phyloP scores from a whole-genome alignment of 1,139 yeast species.

The Debaryomyces singareniensis region DNA sequence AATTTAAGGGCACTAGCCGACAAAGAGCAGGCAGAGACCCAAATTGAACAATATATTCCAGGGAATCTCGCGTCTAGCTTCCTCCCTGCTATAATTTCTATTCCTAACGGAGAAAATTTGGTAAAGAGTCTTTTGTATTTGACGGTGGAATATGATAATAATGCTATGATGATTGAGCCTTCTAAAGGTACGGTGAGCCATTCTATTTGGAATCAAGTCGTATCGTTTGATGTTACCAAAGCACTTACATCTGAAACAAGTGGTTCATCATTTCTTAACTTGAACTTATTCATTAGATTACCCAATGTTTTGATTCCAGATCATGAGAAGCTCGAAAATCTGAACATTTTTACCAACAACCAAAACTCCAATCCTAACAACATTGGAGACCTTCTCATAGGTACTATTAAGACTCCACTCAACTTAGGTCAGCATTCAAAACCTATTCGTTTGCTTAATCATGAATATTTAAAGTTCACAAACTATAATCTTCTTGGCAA shows the following conservation, averaged over 20 bases:
- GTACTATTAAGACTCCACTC: conserved; percentile 38
- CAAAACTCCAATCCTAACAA: conserved; percentile 9
- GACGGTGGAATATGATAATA: conserved; percentile 73
- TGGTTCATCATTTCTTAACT: conserved; percentile 45
- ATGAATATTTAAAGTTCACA: conserved; percentile 39
- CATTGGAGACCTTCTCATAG: conserved; percentile 38
- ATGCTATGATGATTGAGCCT: conserved; percentile 79
- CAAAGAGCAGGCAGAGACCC: conserved; percentile 5
- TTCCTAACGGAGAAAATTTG: conserved; percentile 43
- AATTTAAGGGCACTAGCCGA: conserved; percentile 20
- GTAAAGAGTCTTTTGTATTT: conserved; percentile 59
- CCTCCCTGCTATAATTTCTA: conserved; percentile 62
- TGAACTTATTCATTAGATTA: conserved; percentile 71
- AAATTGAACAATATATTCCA: conserved; percentile 18
- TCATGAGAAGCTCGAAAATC: conserved; percentile 24
- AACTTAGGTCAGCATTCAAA: conserved; percentile 32
- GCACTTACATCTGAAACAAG: conserved; percentile 20
- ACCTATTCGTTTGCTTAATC: conserved; percentile 38
- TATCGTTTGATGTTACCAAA: conserved; percentile 86
- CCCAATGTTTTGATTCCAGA: conserved; percentile 61
- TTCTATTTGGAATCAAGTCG: conserved; percentile 73
- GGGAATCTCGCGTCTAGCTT: conserved; percentile 36
- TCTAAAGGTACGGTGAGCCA: conserved; percentile 56
- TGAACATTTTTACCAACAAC: conserved; percentile 24
- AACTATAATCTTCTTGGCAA: conserved; percentile 21